Conservation (phyloP, 495 filamentous ascomycete genomes). For the Penicillium manginii region DNA sequence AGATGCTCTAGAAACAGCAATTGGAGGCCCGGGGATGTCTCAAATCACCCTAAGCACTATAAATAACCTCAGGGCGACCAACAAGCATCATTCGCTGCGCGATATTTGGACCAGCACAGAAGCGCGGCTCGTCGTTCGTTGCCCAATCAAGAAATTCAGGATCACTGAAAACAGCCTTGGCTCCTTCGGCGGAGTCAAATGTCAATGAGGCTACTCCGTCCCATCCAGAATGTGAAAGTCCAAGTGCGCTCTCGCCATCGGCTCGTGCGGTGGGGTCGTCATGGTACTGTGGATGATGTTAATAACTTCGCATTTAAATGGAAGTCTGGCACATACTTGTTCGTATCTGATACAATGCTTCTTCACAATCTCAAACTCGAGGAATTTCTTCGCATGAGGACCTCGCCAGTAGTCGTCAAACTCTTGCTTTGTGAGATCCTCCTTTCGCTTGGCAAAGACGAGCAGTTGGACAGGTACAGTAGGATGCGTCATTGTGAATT, state of each 20-base stretch:
- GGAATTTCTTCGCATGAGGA: neutral
- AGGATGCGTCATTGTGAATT: neutral
- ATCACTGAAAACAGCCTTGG: constrained; percentile 1
- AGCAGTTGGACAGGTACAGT: neutral
- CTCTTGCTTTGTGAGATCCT: neutral
- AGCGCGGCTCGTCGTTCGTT: neutral
- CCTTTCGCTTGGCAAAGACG: neutral
- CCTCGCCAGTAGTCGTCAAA: constrained; percentile 1
- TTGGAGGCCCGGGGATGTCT: too few relatives aligned
- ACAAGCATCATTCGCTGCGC: neutral
- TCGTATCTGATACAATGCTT: constrained; percentile 3
- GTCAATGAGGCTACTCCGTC: neutral
- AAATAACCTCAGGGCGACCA: neutral
- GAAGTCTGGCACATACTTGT: neutral
- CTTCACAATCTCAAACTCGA: neutral
- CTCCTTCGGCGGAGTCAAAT: constrained; percentile 1
- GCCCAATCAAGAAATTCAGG: neutral
- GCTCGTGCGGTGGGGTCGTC: neutral
- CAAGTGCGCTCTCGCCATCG: neutral
- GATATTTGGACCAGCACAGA: neutral
- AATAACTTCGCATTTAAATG: too few relatives aligned
- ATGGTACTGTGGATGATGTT: neutral
- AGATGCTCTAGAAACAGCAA: too few relatives aligned
- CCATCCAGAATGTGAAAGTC: neutral
- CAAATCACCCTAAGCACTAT: neutral